Conservation (phyloP, 345 rosid species). For the Combretum micranthum region DNA sequence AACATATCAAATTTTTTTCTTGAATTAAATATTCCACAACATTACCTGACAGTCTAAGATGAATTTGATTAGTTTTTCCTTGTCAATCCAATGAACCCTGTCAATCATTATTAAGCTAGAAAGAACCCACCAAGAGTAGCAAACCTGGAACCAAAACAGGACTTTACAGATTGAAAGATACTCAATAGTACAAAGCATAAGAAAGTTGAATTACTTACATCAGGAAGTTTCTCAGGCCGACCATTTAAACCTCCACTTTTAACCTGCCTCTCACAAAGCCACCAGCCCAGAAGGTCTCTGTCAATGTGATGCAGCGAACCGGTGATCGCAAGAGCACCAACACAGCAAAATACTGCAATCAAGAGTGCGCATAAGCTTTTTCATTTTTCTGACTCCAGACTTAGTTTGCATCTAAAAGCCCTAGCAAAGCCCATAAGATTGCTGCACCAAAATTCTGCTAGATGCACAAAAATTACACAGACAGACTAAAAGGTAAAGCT, state of each 20-base stretch:
- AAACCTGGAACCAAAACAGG: constrained; percentile 37
- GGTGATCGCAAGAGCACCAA: constrained; percentile 87
- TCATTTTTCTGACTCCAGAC: too few species aligned
- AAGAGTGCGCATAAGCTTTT: background rate
- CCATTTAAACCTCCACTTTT: constrained; percentile 83
- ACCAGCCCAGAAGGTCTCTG: constrained; percentile 94
- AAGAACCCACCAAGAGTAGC: constrained; percentile 96
- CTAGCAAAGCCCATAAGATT: background rate
- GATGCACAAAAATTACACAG: too few species aligned
- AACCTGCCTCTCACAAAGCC: constrained; percentile 87
- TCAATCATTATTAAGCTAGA: constrained; percentile 89
- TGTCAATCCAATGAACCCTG: constrained; percentile 80
- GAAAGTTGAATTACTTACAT: constrained; percentile 31
- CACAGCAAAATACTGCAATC: constrained; percentile 77
- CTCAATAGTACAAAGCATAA: too few species aligned
- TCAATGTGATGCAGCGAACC: constrained; percentile 82
- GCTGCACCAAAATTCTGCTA: too few species aligned
- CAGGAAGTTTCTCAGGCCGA: constrained; percentile 92
- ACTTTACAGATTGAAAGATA: too few species aligned
- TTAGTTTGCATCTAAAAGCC: background rate
- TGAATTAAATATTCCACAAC: background rate
- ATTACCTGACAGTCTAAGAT: constrained; percentile 75
- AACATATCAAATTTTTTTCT: too few species aligned
- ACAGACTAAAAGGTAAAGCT: too few species aligned
- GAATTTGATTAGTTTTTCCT: constrained; percentile 64